A percentile compares a stretch with the other conserved stretches of the same genome.
Evolutionary conservation across 2,329 filamentous ascomycete genomes (phyloP).

Genomic region (Penicillium crustosum): DNA sequence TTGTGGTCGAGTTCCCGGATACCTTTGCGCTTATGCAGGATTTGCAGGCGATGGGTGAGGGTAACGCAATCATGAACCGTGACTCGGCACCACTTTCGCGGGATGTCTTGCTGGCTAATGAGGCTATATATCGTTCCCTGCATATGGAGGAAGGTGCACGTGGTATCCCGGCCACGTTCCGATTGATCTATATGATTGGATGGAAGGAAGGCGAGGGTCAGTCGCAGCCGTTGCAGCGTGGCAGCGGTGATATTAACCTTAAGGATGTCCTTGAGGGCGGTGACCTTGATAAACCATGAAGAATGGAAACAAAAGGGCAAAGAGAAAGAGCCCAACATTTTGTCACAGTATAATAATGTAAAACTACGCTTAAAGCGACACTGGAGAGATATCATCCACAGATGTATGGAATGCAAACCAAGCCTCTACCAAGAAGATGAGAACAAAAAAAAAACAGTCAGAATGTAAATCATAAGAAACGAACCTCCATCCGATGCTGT

Average conservation of each 20-base stretch:
- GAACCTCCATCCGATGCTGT: slow-evolving; percentile 8
- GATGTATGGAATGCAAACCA: slow-evolving; percentile 23
- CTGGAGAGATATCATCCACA: slow-evolving; percentile 14
- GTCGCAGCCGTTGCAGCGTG: slow-evolving; percentile 74
- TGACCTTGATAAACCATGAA: slow-evolving; percentile 33
- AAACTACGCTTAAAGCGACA: slow-evolving; percentile 24
- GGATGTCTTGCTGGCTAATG: slow-evolving; percentile 82
- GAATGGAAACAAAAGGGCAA: slow-evolving; percentile 1
- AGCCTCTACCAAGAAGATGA: slow-evolving; percentile 23
- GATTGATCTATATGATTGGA: slow-evolving; percentile 97
- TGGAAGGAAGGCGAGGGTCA: slow-evolving; percentile 87
- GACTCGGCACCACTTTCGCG: slow-evolving; percentile 74
- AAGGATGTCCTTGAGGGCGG: slow-evolving; percentile 70
- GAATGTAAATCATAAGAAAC: slow-evolving; percentile 12
- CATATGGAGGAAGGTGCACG: slow-evolving; percentile 73
- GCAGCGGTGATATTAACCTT: slow-evolving; percentile 82
- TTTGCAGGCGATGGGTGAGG: slow-evolving; percentile 93
- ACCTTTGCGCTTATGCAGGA: slow-evolving; percentile 90
- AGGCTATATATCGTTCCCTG: slow-evolving; percentile 83
- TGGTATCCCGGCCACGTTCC: slow-evolving; percentile 81
- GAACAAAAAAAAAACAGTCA: slow-evolving; percentile 13
- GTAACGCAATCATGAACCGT: slow-evolving; percentile 81
- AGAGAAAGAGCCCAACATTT: slow-evolving; percentile 16
- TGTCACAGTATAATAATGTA: slow-evolving; percentile 29
- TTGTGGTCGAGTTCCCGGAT: slow-evolving; percentile 90